Conservation (phyloP, 306 rosid species). For the Oxytropis ochrocephala region DNA sequence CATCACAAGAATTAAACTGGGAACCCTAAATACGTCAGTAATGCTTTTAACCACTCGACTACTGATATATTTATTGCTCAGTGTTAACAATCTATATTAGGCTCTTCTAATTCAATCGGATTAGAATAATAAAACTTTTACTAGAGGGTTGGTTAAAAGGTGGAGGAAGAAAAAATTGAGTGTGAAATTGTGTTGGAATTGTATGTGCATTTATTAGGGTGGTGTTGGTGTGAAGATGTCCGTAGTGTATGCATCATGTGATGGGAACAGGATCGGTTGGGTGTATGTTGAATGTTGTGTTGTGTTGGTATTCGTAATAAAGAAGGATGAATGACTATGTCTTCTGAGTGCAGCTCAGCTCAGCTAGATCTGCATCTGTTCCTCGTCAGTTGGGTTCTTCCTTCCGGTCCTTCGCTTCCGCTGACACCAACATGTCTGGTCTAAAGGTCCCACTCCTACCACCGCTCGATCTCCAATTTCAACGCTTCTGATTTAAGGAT, state of each 20-base stretch:
- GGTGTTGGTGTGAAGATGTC: neutral
- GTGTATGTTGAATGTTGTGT: too few species aligned
- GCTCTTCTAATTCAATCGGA: too few species aligned
- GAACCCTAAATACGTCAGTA: too few species aligned
- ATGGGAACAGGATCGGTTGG: neutral
- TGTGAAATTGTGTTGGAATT: too few species aligned
- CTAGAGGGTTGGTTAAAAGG: too few species aligned
- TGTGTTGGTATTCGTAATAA: neutral
- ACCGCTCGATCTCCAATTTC: neutral
- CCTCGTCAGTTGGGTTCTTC: conserved; percentile 25
- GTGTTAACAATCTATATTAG: too few species aligned
- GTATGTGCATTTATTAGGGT: neutral
- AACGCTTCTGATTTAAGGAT: conserved; percentile 17
- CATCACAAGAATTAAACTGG: too few species aligned
- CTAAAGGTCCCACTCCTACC: neutral
- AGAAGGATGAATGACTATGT: neutral
- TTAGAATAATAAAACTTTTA: too few species aligned
- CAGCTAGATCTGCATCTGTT: neutral
- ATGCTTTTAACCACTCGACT: too few species aligned
- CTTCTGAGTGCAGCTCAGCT: neutral
- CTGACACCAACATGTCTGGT: conserved; percentile 29
- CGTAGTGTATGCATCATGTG: neutral
- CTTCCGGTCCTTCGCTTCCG: conserved; percentile 27
- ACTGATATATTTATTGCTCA: too few species aligned
- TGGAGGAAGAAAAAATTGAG: too few species aligned